These are phyloP conservation scores for Phallus indusiatus DNA, from an alignment of 768 basidiomycete genomes.

Conservation along the genomic window DNA sequence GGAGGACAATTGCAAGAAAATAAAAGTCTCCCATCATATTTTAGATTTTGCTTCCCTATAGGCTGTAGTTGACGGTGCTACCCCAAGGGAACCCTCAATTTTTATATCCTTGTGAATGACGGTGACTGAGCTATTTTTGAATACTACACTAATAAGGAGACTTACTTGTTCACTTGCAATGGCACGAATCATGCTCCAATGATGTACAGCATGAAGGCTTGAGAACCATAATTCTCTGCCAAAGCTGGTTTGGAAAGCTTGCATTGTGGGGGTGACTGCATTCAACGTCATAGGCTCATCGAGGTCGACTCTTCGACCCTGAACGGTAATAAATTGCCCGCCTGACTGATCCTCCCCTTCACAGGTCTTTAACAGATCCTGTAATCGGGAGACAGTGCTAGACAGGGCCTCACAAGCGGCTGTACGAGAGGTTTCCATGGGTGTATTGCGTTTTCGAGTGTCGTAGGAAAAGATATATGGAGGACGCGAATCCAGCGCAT, in stretches of 20 bases:
- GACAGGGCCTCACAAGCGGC: slow-evolving; percentile 50
- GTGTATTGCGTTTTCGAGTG: slow-evolving; percentile 63
- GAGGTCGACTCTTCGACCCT: slow-evolving; percentile 39
- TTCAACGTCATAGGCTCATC: slow-evolving; percentile 60
- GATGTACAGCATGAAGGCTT: slow-evolving; percentile 79
- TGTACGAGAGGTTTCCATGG: slow-evolving; percentile 64
- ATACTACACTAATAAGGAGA: slow-evolving; percentile 4
- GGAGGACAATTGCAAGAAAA: background rate
- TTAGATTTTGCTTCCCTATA: slow-evolving; percentile 40
- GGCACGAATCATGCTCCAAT: slow-evolving; percentile 86
- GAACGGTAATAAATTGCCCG: slow-evolving; percentile 2
- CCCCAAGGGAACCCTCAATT: slow-evolving; percentile 70
- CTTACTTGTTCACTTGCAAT: slow-evolving; percentile 76
- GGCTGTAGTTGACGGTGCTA: slow-evolving; percentile 77
- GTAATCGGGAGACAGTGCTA: slow-evolving; percentile 47
- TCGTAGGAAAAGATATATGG: slow-evolving; percentile 66
- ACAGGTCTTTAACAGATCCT: slow-evolving; percentile 19
- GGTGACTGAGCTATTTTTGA: background rate
- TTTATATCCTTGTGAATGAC: slow-evolving; percentile 41
- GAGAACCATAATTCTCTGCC: slow-evolving; percentile 88
- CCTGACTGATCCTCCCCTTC: background rate
- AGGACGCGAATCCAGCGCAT: slow-evolving; percentile 36
- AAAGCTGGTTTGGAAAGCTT: slow-evolving; percentile 69
- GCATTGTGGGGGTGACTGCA: slow-evolving; percentile 71
- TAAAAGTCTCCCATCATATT: background rate